Evolutionary conservation across 306 rosid species (phyloP), one percentile per base, ranked within the genome.

Genomic region (Ochetophila trinervis): DNA sequence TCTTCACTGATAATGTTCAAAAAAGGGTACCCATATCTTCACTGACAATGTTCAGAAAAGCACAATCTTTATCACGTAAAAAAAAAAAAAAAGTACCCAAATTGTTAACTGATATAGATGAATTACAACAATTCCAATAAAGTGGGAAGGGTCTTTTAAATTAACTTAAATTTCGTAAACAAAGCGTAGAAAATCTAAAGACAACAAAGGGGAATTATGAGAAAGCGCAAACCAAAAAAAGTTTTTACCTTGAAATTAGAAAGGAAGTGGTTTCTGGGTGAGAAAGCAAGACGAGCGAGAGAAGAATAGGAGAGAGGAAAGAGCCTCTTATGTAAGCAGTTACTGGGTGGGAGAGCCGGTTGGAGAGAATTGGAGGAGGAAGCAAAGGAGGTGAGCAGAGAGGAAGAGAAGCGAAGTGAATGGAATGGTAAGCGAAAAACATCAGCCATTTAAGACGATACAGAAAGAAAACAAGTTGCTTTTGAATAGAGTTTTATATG

Each of bases 381-480:
- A 6, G 86, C 50, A 37, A 76, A 76, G 68, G 85, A 75, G 21
- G 80, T 58, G 32, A 72, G 82, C 4, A 81, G 55, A 65, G 88
- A 74, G 32, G 80, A 67, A 32, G 94, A 77, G 73, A 78, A 82
- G 49, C 75, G 90, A 61, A 74, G 84, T 48, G 90, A 79, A 63
- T 77, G 91, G 49, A 74, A 80, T 61, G 84, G 85, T 50, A 84
- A 73, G 63, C 81, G 87, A 71, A 83, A 44, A 71, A 79, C 85
- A 82, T 79, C 87, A 9, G 98, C 98, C 98, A 92, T 92, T 79
- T 72, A 71, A 67, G 50, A 60, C 32, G 54, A 68, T 4, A 27
- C 15, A 52, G 37, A 16, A 17, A 1, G 34, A 19, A 13, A 66
- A 6, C 35, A 50, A 57, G 9, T 20, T 12, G 21, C 14, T 15